Base-by-base conservation (phyloP, 1,139 yeast species). In the Kurtzmaniella quercitrusa region DNA sequence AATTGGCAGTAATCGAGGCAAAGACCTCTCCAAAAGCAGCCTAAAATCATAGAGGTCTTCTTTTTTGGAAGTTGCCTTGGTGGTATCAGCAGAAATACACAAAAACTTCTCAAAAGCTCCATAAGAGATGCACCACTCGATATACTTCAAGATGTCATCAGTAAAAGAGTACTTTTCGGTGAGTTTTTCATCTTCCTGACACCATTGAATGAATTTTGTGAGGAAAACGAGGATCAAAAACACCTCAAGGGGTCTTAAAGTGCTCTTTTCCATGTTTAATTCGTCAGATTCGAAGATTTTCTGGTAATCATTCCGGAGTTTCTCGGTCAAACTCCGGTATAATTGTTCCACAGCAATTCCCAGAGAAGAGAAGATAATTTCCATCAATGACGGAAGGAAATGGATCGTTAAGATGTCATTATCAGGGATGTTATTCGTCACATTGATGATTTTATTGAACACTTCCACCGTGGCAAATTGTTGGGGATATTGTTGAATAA, bases 61-160 rank as follows among this genome's bases (percentile, higher is more conserved):
- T 75, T 41, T 29, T 18, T 43, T 31, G 14, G 25, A 39, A 25
- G 51, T 46, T 56, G 55, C 57, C 16, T 63, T 55, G 0, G 85
- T 66, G 1, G 86, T 76, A 50, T 87, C 95, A 1, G 94, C 84
- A 1, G 91, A 71, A 36, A 82, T 64, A 16, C 86, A 76, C 60
- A 91, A 68, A 34, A 91, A 63, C 55, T 84, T 82, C 59, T 93
- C 98, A 51, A 91, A 66, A 0, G 90, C 95, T 25, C 97, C 97
- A 49, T 65, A 68, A 50, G 66, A 66, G 17, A 72, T 64, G 40
- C 66, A 60, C 56, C 62, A 61, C 43, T 71, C 76, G 42, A 71
- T 60, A 46, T 68, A 66, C 38, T 58, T 60, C 37, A 73, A 52
- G 29, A 73, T 68, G 44, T 69, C 54, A 62, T 65, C 53, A 75